Evolutionary conservation across 2,329 filamentous ascomycete species (phyloP), one percentile per base, ranked within the genome.

Genomic region (Trichoderma sp.): DNA sequence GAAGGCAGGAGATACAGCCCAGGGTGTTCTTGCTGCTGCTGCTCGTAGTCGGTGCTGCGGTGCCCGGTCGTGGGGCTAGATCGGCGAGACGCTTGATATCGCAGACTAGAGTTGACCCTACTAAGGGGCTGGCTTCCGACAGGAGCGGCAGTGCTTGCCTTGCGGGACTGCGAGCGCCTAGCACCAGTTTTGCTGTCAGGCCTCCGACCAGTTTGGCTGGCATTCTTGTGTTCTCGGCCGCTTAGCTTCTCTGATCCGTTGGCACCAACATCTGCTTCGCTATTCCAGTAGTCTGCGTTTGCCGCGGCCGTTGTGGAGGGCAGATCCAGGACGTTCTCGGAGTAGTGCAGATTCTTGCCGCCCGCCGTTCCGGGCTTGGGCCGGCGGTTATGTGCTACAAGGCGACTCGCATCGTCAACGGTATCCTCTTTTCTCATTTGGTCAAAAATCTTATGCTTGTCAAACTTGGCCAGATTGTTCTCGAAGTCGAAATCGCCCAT

Each of bases 401-500:
- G 81, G n/a, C 95, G 90, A 72, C 93, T 92, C 66, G 94, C 91
- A 68, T 97, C 94, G n/a, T 94, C 92, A 10, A 95, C 89, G 34
- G 89, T 90, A 74, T 98, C 95, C 68, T 96, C 93, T 73, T 92
- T 93, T 70, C 93, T 87, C 79, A 98, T 96, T 79, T 97, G 91
- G 72, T 95, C 91, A 77, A 99, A 99, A 10, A 98, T 89, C 1
- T 90, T 90, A 68, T 91, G 89, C 82, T 98, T 98, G 82, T 98
- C 94, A 75, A 98, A 98, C 76, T 97, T 97, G 58, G 93, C 94
- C 37, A 98, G 84, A 72, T 94, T 94, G 66, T 89, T 90, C 74
- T 92, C 90, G 75, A 98, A 98, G 79, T 98, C 95, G 74, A 98
- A 98, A 70, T 98, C 96, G 13, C 92, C 93, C 84, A 96, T 87